Conservation (phyloP, 2,329 filamentous ascomycete species). For the Chaetomium olivaceum region DNA sequence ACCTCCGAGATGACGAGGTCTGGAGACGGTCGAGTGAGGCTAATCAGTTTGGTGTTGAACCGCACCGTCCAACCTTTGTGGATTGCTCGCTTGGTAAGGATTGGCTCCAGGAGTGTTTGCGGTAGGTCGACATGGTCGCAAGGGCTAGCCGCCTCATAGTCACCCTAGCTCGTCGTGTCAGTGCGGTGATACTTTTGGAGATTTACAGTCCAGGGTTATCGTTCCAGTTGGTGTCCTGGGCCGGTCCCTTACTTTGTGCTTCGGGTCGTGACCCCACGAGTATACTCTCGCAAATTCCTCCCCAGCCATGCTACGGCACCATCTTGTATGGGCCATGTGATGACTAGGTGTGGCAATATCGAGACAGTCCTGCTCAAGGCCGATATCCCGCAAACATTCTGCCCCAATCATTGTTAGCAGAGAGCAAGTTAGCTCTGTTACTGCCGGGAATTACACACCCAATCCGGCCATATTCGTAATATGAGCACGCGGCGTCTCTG, state of each 20-base stretch:
- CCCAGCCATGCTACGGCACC: conserved; percentile 54
- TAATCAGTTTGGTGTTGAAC: conserved; percentile 45
- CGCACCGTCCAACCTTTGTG: conserved; percentile 44
- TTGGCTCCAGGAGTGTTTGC: conserved; percentile 51
- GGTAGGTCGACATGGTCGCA: conserved; percentile 49
- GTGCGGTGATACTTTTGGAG: conserved; percentile 31
- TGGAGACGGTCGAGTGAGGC: conserved; percentile 36
- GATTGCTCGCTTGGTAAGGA: conserved; percentile 46
- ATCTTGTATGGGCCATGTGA: conserved; percentile 53
- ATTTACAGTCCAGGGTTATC: not conserved
- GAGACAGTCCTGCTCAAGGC: conserved; percentile 46
- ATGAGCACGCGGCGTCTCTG: conserved; percentile 60
- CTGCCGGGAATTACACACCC: conserved; percentile 34
- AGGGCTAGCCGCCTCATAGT: conserved; percentile 48
- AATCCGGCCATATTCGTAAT: conserved; percentile 61
- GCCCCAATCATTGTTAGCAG: not conserved
- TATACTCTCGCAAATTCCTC: conserved; percentile 52
- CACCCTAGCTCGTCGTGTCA: conserved; percentile 41
- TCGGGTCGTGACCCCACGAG: conserved; percentile 48
- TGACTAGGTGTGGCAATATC: conserved; percentile 41
- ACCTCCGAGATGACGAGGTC: conserved; percentile 36
- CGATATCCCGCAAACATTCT: conserved; percentile 57
- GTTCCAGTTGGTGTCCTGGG: not conserved
- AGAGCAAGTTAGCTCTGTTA: not conserved
- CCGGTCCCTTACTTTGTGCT: conserved; percentile 23